Conservation (phyloP, 2,329 filamentous ascomycete species). For the Penicillium griseofulvum region DNA sequence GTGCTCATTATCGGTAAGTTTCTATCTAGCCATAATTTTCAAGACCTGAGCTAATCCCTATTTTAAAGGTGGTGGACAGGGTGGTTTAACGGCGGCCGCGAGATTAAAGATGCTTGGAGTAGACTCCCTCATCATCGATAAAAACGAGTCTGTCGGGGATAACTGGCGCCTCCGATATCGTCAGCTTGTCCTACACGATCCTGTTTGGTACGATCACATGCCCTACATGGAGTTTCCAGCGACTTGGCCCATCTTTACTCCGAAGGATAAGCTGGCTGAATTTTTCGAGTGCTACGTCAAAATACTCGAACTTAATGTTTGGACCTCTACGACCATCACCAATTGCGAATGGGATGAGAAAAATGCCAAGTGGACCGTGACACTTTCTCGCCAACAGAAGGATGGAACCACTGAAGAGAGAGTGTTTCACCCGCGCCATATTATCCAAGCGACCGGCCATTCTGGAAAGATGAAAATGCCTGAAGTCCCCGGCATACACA, state of each 20-base stretch:
- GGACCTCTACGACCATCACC: not conserved
- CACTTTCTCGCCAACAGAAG: not conserved
- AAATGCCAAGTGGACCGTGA: not conserved
- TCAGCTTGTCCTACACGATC: not conserved
- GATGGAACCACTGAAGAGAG: not conserved
- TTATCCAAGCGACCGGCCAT: not conserved
- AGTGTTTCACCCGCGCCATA: not conserved
- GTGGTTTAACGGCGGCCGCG: not conserved
- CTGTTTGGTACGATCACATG: constrained; percentile 43
- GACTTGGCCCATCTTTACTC: constrained; percentile 68
- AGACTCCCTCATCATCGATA: constrained; percentile 57
- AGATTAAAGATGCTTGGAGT: constrained; percentile 54
- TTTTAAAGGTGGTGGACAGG: not conserved
- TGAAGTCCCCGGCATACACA: not conserved
- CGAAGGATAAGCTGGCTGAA: constrained; percentile 68
- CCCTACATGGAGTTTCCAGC: constrained; percentile 64
- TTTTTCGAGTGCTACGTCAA: constrained; percentile 66
- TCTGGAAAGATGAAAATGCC: not conserved
- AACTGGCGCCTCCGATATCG: constrained; percentile 60
- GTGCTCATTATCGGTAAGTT: not conserved
- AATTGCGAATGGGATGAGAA: not conserved
- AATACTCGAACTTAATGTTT: constrained; percentile 28
- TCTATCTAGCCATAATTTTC: not conserved
- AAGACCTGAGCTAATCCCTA: not conserved
- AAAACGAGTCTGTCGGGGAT: constrained; percentile 58